Conservation (phyloP, 164 flowering plant species). For the Nelumbo lutea region DNA sequence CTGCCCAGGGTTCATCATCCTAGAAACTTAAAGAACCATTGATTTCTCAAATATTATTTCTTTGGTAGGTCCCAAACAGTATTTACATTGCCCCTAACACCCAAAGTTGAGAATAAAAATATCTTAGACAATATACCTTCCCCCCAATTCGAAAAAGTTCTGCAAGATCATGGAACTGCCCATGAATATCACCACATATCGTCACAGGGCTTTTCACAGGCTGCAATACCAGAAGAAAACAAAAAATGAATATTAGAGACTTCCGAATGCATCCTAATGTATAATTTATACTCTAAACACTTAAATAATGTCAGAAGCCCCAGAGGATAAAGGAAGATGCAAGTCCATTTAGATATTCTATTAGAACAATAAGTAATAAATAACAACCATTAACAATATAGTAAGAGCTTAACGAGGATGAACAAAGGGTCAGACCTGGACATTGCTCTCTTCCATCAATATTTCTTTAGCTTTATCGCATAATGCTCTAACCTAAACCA, state of each 20-base stretch:
- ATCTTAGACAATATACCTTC: constrained; percentile 44
- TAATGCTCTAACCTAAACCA: constrained; percentile 58
- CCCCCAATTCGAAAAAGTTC: constrained; percentile 97
- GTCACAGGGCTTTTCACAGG: constrained; percentile 97
- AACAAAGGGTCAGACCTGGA: constrained; percentile 48
- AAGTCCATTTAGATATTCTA: background rate
- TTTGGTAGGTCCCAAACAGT: background rate
- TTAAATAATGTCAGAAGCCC: background rate
- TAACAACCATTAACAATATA: background rate
- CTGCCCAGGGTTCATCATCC: constrained; percentile 3
- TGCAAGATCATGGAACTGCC: constrained; percentile 94
- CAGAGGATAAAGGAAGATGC: background rate
- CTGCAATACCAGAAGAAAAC: constrained; percentile 35
- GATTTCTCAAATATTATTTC: background rate
- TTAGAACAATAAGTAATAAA: background rate
- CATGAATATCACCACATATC: constrained; percentile 94
- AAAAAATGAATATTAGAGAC: background rate
- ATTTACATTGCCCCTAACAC: background rate
- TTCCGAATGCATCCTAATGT: background rate
- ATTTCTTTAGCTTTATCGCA: constrained; percentile 96
- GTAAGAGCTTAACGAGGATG: background rate
- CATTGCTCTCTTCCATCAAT: constrained; percentile 93
- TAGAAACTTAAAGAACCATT: constrained; percentile 7
- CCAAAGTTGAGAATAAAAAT: background rate
- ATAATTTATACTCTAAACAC: background rate